Conservation (phyloP, 1,284 basidiomycete species). For the Fomes fomentarius region DNA sequence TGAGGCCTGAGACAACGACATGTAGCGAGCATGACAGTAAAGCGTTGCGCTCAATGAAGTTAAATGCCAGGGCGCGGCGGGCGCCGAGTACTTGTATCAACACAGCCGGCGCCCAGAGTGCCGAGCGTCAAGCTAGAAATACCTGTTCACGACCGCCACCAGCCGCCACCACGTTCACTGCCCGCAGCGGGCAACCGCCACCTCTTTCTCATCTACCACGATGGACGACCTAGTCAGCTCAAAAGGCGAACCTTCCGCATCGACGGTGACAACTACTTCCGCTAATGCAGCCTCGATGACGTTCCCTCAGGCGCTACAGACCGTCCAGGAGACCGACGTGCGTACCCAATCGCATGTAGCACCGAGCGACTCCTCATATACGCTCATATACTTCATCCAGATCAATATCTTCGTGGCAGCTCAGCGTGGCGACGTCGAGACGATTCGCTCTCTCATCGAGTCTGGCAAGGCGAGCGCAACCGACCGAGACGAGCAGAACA, state of each 20-base stretch:
- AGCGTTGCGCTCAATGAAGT: no score
- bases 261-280: conserved; percentile 32
- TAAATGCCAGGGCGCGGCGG: no score
- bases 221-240: conserved; percentile 35
- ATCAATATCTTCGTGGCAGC: conserved; percentile 82
- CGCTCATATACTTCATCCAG: conserved; percentile 22
- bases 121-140: conserved; percentile 1
- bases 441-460: conserved; percentile 72
- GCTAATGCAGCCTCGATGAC: conserved; percentile 34
- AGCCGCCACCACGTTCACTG: conserved; percentile 25
- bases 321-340: conserved; percentile 37
- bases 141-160: conserved; percentile 1
- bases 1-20: no score
- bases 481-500: conserved; percentile 87
- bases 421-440: conserved; percentile 82
- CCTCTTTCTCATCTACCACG: conserved; percentile 8
- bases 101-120: no score
- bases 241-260: conserved; percentile 36
- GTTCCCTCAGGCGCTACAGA: conserved; percentile 32
- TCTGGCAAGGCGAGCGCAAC: conserved; percentile 76
- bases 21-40: no score
- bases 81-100: no score
- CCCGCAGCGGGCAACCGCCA: conserved; percentile 18
- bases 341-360: conserved; percentile 4
- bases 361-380: conserved; percentile 1